Percentiles rank a stretch among this genome's conserved stretches.
Evolutionary conservation across 192 early-diverging fungal genomes (phyloP).

Genomic region (Podila horticola): DNA sequence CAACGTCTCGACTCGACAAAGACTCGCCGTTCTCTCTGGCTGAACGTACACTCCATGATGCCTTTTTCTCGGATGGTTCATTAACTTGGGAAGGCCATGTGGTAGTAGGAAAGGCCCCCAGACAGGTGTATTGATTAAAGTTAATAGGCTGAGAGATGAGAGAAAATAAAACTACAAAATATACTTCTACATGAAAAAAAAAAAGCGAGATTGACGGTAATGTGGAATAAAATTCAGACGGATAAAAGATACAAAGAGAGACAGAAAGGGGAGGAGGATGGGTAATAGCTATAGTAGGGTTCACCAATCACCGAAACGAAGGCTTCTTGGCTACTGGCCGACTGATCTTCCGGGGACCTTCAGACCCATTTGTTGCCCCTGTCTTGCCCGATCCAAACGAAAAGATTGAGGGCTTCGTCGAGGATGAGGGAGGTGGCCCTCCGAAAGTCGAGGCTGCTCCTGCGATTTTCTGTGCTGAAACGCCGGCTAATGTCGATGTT

Average conservation of each 20-base stretch:
- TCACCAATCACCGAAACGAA: neutral
- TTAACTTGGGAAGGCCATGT: too few relatives aligned
- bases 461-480: neutral
- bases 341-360: conserved; percentile 42
- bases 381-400: conserved; percentile 29
- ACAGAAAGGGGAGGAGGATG: neutral
- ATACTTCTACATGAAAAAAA: conserved; percentile 18
- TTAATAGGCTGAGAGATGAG: too few relatives aligned
- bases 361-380: conserved; percentile 18
- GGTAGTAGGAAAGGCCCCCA: too few relatives aligned
- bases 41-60: neutral
- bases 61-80: too few relatives aligned
- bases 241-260: conserved; percentile 3
- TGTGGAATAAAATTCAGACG: neutral
- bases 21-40: conserved; percentile 32
- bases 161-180: neutral
- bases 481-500: neutral
- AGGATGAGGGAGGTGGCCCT: neutral
- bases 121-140: too few relatives aligned
- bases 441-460: neutral
- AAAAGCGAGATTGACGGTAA: neutral
- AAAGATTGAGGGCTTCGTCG: neutral
- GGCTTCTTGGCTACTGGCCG: conserved; percentile 22
- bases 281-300: neutral
- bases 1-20: conserved; percentile 27